These are phyloP conservation scores for Acer saccharum DNA, from an alignment of 345 rosid genomes.

Conservation along the genomic window DNA sequence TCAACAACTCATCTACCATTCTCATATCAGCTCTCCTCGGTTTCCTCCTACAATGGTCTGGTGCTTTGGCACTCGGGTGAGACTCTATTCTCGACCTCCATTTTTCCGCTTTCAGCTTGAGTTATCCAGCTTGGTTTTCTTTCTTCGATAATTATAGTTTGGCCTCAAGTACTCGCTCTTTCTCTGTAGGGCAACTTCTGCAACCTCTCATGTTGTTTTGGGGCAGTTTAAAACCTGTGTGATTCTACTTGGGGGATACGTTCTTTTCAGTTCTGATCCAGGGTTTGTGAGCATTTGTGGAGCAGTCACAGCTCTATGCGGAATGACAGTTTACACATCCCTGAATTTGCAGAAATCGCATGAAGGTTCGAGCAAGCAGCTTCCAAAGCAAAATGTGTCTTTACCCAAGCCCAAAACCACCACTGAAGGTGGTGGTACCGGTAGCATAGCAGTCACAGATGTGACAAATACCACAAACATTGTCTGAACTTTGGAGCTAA, in stretches of 20 bases:
- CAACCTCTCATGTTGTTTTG: conserved; percentile 87
- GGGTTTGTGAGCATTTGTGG: conserved; percentile 84
- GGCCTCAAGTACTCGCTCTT: background rate
- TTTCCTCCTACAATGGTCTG: conserved; percentile 95
- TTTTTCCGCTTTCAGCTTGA: background rate
- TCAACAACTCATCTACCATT: conserved; percentile 61
- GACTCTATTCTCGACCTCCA: conserved; percentile 16
- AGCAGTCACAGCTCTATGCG: conserved; percentile 67
- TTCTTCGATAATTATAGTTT: background rate
- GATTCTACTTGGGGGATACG: conserved; percentile 77
- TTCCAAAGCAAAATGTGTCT: conserved; percentile 39
- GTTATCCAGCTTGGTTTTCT: background rate
- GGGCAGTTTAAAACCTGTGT: conserved; percentile 98
- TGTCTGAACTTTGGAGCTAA: conserved; percentile 11
- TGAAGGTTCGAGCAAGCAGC: conserved; percentile 42
- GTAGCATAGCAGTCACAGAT: conserved; percentile 9
- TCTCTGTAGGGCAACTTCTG: conserved; percentile 80
- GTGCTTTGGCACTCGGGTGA: conserved; percentile 95
- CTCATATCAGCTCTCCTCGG: conserved; percentile 83
- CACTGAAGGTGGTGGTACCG: conserved; percentile 22
- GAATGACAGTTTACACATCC: conserved; percentile 78
- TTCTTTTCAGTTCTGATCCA: conserved; percentile 71
- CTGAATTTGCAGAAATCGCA: conserved; percentile 52
- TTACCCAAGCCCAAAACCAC: conserved; percentile 43
- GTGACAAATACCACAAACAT: background rate